Percentiles rank a stretch among this genome's conserved stretches.
These are phyloP conservation scores for Aegilops speltoides DNA, from an alignment of 176 grass and related monocot species.

Conservation along the genomic window DNA sequence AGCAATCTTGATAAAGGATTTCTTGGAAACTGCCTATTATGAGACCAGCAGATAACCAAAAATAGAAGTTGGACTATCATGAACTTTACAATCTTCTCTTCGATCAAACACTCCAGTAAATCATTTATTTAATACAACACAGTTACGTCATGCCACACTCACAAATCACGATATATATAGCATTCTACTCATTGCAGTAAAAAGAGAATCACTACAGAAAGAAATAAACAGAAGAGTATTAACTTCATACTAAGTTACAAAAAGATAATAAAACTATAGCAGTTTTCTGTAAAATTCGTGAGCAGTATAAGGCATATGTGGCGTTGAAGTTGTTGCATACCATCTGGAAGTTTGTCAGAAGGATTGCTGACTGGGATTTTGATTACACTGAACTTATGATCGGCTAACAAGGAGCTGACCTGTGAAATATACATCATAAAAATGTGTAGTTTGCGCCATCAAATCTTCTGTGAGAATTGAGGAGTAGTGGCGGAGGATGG, in stretches of 20 bases:
- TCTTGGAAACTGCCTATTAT: conserved; percentile 1
- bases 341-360: conserved; percentile 60
- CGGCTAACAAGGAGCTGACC: conserved; percentile 59
- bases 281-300: background rate
- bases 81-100: background rate
- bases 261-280: background rate
- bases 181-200: background rate
- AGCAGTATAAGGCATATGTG: background rate
- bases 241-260: background rate
- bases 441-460: conserved; percentile 9
- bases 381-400: conserved; percentile 59
- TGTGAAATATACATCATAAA: conserved; percentile 40
- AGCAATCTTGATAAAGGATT: conserved; percentile 8
- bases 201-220: conserved; percentile 13
- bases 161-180: background rate
- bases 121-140: conserved; percentile 6
- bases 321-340: conserved; percentile 39
- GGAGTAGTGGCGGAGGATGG: background rate
- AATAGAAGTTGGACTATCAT: background rate
- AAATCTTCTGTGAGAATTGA: background rate
- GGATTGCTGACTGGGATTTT: conserved; percentile 67
- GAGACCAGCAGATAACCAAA: background rate
- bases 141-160: background rate
- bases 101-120: background rate
- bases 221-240: background rate